Conservation (phyloP, 176 grass and related monocot genomes). For the Secale cereale region DNA sequence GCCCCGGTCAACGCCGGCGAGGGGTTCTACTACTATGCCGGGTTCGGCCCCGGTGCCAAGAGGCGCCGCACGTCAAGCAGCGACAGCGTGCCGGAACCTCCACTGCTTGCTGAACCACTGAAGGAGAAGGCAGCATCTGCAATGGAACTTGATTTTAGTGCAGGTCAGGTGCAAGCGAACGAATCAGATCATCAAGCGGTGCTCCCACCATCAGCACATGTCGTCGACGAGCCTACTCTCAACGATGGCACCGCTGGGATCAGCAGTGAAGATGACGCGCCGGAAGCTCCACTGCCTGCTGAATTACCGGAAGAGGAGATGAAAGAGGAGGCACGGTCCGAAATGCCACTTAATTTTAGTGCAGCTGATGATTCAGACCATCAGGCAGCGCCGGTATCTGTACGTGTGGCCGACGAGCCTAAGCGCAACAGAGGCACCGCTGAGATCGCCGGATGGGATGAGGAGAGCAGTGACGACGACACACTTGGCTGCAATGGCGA, state of each 20-base stretch:
- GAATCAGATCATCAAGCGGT: background rate
- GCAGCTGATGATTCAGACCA: background rate
- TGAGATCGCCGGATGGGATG: constrained; percentile 3
- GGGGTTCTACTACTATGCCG: constrained; percentile 58
- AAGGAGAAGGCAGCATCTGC: background rate
- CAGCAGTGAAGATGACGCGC: constrained; percentile 13
- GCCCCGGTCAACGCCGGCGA: background rate
- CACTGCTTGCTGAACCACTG: background rate
- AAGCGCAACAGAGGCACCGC: background rate
- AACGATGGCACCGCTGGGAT: background rate
- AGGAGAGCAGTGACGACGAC: background rate
- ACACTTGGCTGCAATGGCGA: background rate
- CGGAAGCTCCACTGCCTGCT: background rate
- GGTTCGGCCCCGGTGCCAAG: constrained; percentile 45
- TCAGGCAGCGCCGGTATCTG: background rate
- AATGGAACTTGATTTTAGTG: background rate
- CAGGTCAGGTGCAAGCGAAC: background rate
- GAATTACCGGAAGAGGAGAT: background rate
- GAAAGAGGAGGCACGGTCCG: background rate
- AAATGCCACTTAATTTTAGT: background rate
- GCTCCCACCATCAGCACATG: background rate
- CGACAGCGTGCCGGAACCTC: background rate
- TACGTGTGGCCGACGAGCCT: background rate
- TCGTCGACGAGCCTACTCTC: background rate
- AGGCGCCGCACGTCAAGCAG: constrained; percentile 8